These are phyloP conservation scores for Phytopythium chamaehyphon DNA, from an alignment of 352 stramenopile genomes.

Conservation along the genomic window DNA sequence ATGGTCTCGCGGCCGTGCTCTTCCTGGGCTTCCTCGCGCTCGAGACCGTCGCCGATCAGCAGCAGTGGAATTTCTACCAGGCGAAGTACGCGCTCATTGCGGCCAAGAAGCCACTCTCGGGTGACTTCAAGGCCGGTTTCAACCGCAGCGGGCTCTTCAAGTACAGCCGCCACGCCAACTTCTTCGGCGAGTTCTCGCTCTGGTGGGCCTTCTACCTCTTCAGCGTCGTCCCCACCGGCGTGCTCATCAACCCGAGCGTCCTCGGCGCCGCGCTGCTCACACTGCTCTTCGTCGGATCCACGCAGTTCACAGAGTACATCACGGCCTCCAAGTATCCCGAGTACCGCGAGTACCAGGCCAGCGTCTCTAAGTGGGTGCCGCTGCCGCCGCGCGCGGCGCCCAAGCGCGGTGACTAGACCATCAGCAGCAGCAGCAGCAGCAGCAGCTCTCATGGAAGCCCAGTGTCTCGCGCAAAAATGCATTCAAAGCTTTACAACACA, in stretches of 20 bases:
- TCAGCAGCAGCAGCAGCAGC: too few relatives aligned
- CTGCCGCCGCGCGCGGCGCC: neutral
- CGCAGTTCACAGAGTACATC: conserved; percentile 88
- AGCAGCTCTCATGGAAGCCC: too few relatives aligned
- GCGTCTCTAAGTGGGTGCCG: conserved; percentile 59
- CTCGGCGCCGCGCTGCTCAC: conserved; percentile 79
- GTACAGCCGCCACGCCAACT: conserved; percentile 93
- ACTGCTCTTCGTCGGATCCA: conserved; percentile 89
- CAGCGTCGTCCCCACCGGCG: conserved; percentile 53
- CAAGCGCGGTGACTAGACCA: neutral
- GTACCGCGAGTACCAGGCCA: conserved; percentile 85
- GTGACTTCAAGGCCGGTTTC: conserved; percentile 71
- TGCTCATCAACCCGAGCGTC: conserved; percentile 65
- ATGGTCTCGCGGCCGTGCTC: conserved; percentile 54
- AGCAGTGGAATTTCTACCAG: conserved; percentile 90
- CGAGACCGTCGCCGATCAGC: conserved; percentile 89
- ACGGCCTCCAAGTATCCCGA: conserved; percentile 86
- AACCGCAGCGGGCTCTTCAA: conserved; percentile 87
- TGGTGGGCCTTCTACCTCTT: conserved; percentile 93
- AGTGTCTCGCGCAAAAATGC: too few relatives aligned
- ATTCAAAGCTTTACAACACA: too few relatives aligned
- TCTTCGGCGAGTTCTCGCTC: conserved; percentile 87
- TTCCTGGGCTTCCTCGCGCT: conserved; percentile 72
- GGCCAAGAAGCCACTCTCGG: conserved; percentile 51
- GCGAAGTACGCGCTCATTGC: conserved; percentile 74